A percentile compares a stretch with the other conserved stretches of the same genome.
These are phyloP conservation scores for Nannizzia gypsea DNA, from an alignment of 2,329 filamentous ascomycete genomes.

Conservation along the genomic window DNA sequence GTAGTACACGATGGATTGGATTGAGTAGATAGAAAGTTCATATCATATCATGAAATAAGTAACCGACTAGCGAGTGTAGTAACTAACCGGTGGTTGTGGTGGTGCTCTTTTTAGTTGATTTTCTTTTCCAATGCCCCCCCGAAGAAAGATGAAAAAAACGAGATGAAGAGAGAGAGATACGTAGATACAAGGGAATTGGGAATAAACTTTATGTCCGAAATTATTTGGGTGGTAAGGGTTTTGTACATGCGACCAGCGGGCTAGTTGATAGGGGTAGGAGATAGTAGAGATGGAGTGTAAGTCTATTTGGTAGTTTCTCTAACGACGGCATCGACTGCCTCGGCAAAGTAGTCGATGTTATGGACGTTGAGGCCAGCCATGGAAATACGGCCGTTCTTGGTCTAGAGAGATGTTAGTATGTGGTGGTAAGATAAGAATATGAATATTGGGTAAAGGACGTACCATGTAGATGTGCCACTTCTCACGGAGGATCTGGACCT, in stretches of 20 bases:
- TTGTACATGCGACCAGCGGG: background rate
- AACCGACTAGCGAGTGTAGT: background rate
- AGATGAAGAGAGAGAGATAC: background rate
- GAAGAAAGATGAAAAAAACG: background rate
- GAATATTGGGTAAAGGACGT: constrained; percentile 11
- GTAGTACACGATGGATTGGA: too few species aligned
- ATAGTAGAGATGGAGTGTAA: background rate
- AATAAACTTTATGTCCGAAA: background rate
- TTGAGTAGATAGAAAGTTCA: background rate
- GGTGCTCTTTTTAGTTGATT: background rate
- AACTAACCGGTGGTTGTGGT: background rate
- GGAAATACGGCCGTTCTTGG: constrained; percentile 94
- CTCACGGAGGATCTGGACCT: constrained; percentile 36
- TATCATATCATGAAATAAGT: background rate
- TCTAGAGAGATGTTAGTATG: constrained; percentile 32
- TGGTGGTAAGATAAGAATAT: too few species aligned
- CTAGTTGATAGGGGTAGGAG: background rate
- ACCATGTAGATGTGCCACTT: constrained; percentile 43
- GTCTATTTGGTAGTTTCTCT: constrained; percentile 21
- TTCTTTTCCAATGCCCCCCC: background rate
- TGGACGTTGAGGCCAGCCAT: constrained; percentile 94
- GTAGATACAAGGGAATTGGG: background rate
- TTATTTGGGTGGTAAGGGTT: background rate
- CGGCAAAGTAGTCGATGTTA: constrained; percentile 88
- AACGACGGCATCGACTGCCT: constrained; percentile 77